These are phyloP conservation scores for Oenanthe sinensis DNA, from an alignment of 129 eudicot genomes.

Conservation along the genomic window DNA sequence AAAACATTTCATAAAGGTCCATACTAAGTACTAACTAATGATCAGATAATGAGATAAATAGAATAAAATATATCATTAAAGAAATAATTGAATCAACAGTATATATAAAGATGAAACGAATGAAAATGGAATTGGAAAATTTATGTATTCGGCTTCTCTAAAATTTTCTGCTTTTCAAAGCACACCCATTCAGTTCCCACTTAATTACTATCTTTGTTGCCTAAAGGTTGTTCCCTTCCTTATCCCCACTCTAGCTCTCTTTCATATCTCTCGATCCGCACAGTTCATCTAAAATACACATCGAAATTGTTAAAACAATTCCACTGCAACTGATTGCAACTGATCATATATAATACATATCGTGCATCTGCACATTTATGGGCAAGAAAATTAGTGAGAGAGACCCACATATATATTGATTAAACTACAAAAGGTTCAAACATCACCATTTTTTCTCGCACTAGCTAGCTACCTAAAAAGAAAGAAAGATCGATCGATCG, in stretches of 20 bases:
- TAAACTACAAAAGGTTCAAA: conserved; percentile 16
- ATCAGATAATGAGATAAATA: too few relatives aligned
- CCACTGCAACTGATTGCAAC: conserved; percentile 2
- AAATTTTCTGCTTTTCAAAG: conserved; percentile 60
- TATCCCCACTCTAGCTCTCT: conserved; percentile 39
- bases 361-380: background rate
- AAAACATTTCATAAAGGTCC: too few relatives aligned
- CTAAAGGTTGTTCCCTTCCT: conserved; percentile 54
- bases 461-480: background rate
- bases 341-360: background rate
- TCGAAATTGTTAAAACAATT: background rate
- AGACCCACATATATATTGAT: conserved; percentile 31
- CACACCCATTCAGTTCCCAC: conserved; percentile 89
- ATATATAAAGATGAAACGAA: conserved; percentile 24
- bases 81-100: conserved; percentile 31
- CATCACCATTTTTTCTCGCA: conserved; percentile 9
- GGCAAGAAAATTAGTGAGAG: conserved; percentile 12
- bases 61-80: too few relatives aligned
- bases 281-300: conserved; percentile 11
- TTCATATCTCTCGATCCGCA: conserved; percentile 10
- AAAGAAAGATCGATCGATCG: background rate
- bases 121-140: background rate
- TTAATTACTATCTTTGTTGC: conserved; percentile 94
- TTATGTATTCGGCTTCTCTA: background rate
- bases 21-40: too few relatives aligned